Base-by-base conservation (phyloP, 23 red algal species). In the Gracilaria domingensis region DNA sequence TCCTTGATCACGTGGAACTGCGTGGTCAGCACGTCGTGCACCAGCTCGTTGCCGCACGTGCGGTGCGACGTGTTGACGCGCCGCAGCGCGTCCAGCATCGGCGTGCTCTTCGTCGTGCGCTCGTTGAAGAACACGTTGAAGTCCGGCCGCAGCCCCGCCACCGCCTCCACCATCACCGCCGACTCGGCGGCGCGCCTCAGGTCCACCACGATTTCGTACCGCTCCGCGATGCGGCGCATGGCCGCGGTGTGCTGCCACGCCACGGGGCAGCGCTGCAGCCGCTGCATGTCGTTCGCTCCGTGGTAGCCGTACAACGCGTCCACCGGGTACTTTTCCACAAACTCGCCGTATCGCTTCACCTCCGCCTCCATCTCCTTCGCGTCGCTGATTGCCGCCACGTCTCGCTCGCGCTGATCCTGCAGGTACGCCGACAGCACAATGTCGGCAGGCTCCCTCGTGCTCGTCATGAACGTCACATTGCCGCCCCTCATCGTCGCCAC, bases 401-500 rank as follows among this genome's bases (percentile, higher is more conserved):
- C 26, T 36, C 49, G 77, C 26, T 81, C 77, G 40, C 77, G 77
- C 29, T 58, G 49, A 0, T 54, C 49, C 77, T 81, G 77, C 77
- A 59, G 50, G 20, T 81, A 81, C 5, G 77, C 77, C 29, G 77
- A 81, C 49, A 81, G 77, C 25, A 81, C 47, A 58, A 81, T 81
- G 25, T 81, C 32, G 24, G 49, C 21, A 8, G 49, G 21, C 13
- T 81, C 49, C 24, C 77, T 39, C 18, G 77, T 81, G 77, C 77
- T 81, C 8, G 77, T 59, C 77, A 81, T 81, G 77, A 81, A 58
- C 40, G 77, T 58, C 49, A 81, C 77, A 81, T 81, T 81, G 12
- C 77, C 49, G 11, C 30, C 49, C 0, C 77, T 39, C 77, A 81
- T 59, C 24, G 18, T 9, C 25, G 77, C 18, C 14, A 59, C 29